Evolutionary conservation across 768 basidiomycete species (phyloP).

Genomic region (Termitomyces sp.): DNA sequence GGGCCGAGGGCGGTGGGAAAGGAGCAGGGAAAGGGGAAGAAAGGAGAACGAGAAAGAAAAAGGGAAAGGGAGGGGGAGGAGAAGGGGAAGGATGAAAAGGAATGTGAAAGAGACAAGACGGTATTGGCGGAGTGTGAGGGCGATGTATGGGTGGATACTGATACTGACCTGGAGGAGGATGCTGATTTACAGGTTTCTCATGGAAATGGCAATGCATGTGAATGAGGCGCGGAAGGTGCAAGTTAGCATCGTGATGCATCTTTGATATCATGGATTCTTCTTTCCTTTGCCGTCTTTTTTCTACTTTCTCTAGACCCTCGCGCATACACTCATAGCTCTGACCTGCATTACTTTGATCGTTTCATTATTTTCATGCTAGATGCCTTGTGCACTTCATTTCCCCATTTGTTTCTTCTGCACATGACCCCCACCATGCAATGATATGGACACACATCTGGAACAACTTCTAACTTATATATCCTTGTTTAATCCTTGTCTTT

Average conservation of each 20-base stretch:
- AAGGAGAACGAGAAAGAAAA: background rate
- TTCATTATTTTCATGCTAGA: background rate
- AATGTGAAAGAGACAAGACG: background rate
- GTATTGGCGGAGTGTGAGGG: conserved; percentile 5
- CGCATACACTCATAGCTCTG: background rate
- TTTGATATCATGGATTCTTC: background rate
- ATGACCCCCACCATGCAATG: too few relatives aligned
- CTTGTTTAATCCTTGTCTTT: too few relatives aligned
- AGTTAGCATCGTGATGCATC: too few relatives aligned
- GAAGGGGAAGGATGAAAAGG: background rate
- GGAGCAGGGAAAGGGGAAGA: background rate
- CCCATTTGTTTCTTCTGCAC: background rate
- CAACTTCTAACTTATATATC: background rate
- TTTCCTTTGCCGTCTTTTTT: background rate
- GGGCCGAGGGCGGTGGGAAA: background rate
- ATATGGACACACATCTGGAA: background rate
- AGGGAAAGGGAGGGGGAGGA: background rate
- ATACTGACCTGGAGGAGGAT: conserved; percentile 11
- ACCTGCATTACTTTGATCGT: background rate
- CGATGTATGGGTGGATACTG: conserved; percentile 17
- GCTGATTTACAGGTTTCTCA: background rate
- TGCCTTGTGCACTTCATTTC: background rate
- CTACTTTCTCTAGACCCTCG: too few relatives aligned
- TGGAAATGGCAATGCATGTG: background rate
- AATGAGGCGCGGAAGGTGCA: background rate